Base-by-base conservation (phyloP, 306 rosid genomes). In the Sindora glabra region DNA sequence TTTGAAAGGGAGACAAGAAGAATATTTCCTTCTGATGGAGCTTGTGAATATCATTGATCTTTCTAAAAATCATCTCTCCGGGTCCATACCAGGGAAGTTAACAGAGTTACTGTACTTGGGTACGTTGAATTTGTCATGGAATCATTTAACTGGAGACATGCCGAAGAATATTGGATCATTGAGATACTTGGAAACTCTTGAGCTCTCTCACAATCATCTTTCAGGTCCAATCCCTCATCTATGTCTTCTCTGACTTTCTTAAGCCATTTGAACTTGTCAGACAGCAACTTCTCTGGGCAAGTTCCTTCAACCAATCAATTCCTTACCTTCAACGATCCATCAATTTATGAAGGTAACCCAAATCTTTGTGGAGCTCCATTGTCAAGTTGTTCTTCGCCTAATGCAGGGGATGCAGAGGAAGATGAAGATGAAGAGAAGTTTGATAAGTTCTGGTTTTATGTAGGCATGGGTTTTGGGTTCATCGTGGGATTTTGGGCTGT, bases 81-180 rank as follows among this genome's bases (percentile, higher is more conserved):
- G 63, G 68, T n/a, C 17, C 41, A 39, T 45, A 21, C 59, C 62
- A 48, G 65, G 21, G 0, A 19, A 3, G 18, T 37, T 9, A 6
- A 37, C 2, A 62, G 54, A 45, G 69, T 69, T 53, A 62, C 1
- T 13, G 69, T 61, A 25, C 26, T 44, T 33, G 49, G 34, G 8
- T 69, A 40, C n/a, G 33, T 40, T 61, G 75, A 57, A 69, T 34
- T 42, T 69, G 39, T 62, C 75, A 62, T 24, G n/a, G 14, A 52
- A 70, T 32, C 24, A 5, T 29, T 50, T 69, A 49, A 44, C 6
- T 32, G 69, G 64, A 70, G 4, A 8, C 12, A 30, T 70, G 13
- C 73, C 73, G 3, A 32, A 56, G 17, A 59, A n/a, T 5, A 59
- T 69, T 32, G 51, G 56, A 38, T 32, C 12, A 5, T 45, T 70